phyloP scores from a whole-genome alignment of 78 protist species.

The Guillardia theta region DNA sequence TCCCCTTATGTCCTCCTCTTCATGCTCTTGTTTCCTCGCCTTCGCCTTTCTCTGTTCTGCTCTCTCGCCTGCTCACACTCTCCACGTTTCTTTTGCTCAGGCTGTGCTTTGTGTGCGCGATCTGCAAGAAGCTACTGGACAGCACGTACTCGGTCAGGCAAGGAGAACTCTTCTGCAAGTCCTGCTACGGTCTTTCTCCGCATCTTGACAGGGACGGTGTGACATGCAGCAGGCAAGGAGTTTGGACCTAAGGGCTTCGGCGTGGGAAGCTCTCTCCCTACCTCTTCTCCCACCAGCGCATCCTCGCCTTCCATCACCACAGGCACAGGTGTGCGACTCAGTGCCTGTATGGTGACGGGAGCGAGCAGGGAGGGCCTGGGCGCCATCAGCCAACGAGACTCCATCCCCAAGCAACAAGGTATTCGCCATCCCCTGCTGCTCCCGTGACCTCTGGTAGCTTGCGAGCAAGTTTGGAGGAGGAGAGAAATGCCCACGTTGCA shows the following conservation, averaged over 20 bases:
- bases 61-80: background rate
- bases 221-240: background rate
- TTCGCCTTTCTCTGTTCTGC: too few species aligned
- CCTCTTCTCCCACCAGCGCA: too few species aligned
- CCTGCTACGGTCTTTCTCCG: background rate
- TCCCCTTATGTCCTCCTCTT: background rate
- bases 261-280: background rate
- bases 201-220: background rate
- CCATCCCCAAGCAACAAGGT: too few species aligned
- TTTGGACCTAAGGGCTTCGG: background rate
- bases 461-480: conserved; percentile 24
- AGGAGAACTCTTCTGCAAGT: background rate
- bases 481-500: conserved; percentile 40
- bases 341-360: too few species aligned
- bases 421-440: too few species aligned
- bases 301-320: too few species aligned
- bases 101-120: background rate
- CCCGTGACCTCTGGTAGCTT: too few species aligned
- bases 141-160: background rate
- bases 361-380: too few species aligned
- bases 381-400: too few species aligned
- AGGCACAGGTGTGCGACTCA: too few species aligned
- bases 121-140: background rate
- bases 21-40: background rate
- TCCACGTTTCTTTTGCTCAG: background rate